Evolutionary conservation across 495 filamentous ascomycete genomes (phyloP), one percentile per base, ranked within the genome.

Genomic region (Symbiotaphrina buchneri): DNA sequence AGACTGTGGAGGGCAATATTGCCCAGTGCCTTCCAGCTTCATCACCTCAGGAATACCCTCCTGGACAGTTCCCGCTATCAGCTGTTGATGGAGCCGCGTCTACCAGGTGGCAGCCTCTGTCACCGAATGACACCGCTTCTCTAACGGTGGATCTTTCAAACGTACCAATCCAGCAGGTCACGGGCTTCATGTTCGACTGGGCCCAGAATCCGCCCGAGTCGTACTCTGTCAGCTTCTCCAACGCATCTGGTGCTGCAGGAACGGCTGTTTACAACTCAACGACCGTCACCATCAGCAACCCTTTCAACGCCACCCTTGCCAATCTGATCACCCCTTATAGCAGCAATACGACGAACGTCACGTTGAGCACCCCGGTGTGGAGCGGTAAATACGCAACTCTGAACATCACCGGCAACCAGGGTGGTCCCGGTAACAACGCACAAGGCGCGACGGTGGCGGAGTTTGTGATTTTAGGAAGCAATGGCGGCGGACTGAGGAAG

Each of bases 31-130:
- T 55, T 11, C 55, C 67, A 1, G 61, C 63, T 8, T 39, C 41
- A 18, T 69, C 68, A 0, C 33, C 42, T 0, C 40, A 59, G 28
- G 40, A 39, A 0, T 74, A 64, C 45, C 50, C 59, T 17, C 56
- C 67, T 0, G 77, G 77, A 16, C 77, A 84, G 46, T 76, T 79
- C 54, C 75, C 77, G 1, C 53, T 74, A 20, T 58, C 63, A 0
- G 72, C 68, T 0, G 63, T 76, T 17, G 77, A 84, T 39, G 77
- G 77, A 28, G 66, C 70, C 1, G 56, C 63, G 0, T 61, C 64
- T 18, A 84, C 77, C 0, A 63, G 63, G 30, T 84, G 77, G 77
- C 74, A 79, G 40, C 74, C 77, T 0, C 44, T 50, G 1, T 45
- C 50, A 3, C 56, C 65, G 10, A 51, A 45, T 27, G 43, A 43